Conservation (phyloP, 2,329 filamentous ascomycete species). For the Didymella arachidicola region DNA sequence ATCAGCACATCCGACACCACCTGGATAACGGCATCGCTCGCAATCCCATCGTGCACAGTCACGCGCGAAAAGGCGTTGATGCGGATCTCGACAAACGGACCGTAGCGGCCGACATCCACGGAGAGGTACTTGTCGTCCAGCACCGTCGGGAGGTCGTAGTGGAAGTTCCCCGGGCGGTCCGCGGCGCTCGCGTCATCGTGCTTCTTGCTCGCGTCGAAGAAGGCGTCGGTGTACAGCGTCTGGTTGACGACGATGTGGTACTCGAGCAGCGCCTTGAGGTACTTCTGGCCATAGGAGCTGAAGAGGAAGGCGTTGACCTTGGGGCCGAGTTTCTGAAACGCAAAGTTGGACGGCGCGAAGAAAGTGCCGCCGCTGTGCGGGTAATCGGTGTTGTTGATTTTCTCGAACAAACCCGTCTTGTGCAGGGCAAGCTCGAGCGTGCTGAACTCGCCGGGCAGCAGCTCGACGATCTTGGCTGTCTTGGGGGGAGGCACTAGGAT, state of each 20-base stretch:
- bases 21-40: slow-evolving; percentile 83
- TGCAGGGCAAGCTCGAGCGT: slow-evolving; percentile 77
- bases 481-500: slow-evolving; percentile 79
- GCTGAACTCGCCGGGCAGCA: slow-evolving; percentile 75
- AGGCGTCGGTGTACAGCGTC: slow-evolving; percentile 84
- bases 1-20: slow-evolving; percentile 76
- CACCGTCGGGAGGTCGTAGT: slow-evolving; percentile 76
- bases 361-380: slow-evolving; percentile 72
- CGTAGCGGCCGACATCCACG: slow-evolving; percentile 74
- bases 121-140: slow-evolving; percentile 70
- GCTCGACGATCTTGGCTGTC: slow-evolving; percentile 68
- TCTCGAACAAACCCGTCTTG: slow-evolving; percentile 74
- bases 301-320: slow-evolving; percentile 85
- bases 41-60: slow-evolving; percentile 72
- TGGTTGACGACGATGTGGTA: slow-evolving; percentile 79
- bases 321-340: slow-evolving; percentile 78
- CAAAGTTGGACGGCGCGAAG: slow-evolving; percentile 81
- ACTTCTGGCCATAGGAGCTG: slow-evolving; percentile 74
- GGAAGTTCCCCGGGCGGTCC: slow-evolving; percentile 58
- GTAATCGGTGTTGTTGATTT: slow-evolving; percentile 60
- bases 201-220: slow-evolving; percentile 64
- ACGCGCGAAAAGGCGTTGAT: slow-evolving; percentile 78
- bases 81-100: slow-evolving; percentile 73
- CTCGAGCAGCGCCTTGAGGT: slow-evolving; percentile 77
- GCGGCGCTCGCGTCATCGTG: slow-evolving; percentile 32